Evolutionary conservation across 495 filamentous ascomycete genomes (phyloP), one percentile per base, ranked within the genome.

Genomic region (Hapsidospora chrysogenum): DNA sequence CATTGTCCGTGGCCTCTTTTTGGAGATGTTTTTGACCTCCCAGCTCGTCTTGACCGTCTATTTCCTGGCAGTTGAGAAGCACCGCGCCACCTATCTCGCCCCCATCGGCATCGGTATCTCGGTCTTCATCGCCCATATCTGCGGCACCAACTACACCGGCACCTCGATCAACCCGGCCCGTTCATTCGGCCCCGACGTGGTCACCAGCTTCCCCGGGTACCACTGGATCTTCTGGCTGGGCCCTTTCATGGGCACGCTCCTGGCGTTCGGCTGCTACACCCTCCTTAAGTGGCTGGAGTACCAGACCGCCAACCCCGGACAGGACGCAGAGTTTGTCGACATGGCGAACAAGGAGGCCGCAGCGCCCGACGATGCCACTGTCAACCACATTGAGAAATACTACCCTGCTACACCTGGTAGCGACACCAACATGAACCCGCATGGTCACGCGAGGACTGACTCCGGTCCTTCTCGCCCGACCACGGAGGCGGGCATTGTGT

Each of bases 101-200:
- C 68, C 68, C 0, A 41, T 68, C 11, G 69, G 70, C 23, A 70
- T 74, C 26, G 68, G 70, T 2, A 44, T 68, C 1, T 44, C 62
- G 4, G 49, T 73, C 11, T 73, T 74, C 44, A 46, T 74, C 23
- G 57, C 54, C 9, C 64, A 74, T 33, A 46, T 68, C 10, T 39
- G 49, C 36, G 77, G 76, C 16, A 66, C 80, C 30, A 78, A 67
- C 47, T 82, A 68, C 49, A 85, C 78, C 23, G 79, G 80, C 35
- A 76, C 75, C 18, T 74, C 69, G 8, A 65, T 85, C 8, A 84
- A 84, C 41, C 80, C 78, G 2, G 75, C 79, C 8, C 66, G 80
- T 19, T 77, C 71, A 3, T 75, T 85, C 37, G 79, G 80, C 5
- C 80, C 80, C 3, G 68, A 63, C 31, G 70, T 79, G 4, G 69